phyloP scores from a whole-genome alignment of 106 monocot species.

The Phalaenopsis equestris region DNA sequence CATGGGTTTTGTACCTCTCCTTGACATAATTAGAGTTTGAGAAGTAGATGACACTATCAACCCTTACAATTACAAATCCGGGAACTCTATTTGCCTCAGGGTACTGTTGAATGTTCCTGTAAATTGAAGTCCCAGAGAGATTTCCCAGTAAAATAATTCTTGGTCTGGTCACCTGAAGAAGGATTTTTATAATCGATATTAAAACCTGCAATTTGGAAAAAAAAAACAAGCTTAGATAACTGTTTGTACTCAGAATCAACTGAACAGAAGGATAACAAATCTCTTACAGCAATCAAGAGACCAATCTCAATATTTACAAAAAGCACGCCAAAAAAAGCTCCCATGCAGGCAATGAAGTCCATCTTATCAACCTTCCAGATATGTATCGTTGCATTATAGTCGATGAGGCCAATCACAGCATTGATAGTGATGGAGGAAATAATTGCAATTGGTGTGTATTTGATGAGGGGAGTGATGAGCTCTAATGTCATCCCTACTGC shows the following conservation, averaged over 20 bases:
- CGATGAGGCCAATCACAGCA: conserved; percentile 63
- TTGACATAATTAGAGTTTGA: conserved; percentile 44
- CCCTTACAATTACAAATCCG: conserved; percentile 38
- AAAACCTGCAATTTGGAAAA: conserved; percentile 16
- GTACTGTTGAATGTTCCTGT: conserved; percentile 43
- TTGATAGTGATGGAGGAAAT: conserved; percentile 72
- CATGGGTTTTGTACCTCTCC: conserved; percentile 21
- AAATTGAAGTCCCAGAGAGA: conserved; percentile 29
- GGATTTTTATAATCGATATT: conserved; percentile 48
- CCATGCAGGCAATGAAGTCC: conserved; percentile 80
- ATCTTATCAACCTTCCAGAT: conserved; percentile 91
- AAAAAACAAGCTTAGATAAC: neutral
- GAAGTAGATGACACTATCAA: conserved; percentile 47
- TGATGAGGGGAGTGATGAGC: conserved; percentile 76
- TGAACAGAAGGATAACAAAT: neutral
- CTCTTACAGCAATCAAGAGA: conserved; percentile 62
- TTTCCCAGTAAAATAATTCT: conserved; percentile 40
- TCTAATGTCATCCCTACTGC: conserved; percentile 55
- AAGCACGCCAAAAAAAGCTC: conserved; percentile 85
- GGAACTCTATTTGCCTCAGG: conserved; percentile 39
- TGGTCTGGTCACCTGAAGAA: conserved; percentile 44
- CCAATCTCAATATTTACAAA: conserved; percentile 77
- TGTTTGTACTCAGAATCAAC: neutral
- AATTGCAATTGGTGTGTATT: conserved; percentile 89
- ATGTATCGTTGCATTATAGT: conserved; percentile 50